Conservation (phyloP, 106 monocot species). For the Dioscorea alata region DNA sequence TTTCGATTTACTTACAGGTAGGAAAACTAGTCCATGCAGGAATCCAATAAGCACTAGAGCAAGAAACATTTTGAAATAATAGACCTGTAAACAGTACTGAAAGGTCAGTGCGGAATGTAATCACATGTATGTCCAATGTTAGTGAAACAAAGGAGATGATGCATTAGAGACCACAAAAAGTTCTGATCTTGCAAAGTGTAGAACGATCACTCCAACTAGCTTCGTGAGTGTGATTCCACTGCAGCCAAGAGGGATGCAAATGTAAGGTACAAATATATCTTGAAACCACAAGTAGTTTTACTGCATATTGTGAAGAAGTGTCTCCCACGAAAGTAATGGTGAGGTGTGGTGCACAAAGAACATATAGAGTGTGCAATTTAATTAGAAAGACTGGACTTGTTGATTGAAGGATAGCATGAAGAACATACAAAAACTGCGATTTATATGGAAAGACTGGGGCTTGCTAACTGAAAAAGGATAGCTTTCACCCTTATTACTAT, state of each 20-base stretch:
- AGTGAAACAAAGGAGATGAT: constrained; percentile 1
- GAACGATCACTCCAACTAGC: constrained; percentile 90
- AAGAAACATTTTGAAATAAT: constrained; percentile 95
- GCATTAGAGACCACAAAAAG: constrained; percentile 73
- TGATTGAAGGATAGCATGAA: no score
- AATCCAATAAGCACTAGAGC: constrained; percentile 89
- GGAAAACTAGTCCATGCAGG: constrained; percentile 89
- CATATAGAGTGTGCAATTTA: no score
- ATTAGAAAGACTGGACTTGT: no score
- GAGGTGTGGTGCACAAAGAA: no score
- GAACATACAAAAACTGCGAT: no score
- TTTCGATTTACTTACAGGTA: constrained; percentile 55
- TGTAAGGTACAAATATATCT: background rate
- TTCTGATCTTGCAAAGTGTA: constrained; percentile 80
- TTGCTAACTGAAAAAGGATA: no score
- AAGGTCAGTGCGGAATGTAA: background rate
- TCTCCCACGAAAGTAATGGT: no score
- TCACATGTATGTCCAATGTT: background rate
- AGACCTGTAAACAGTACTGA: constrained; percentile 47
- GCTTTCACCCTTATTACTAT: no score
- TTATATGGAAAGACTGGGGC: no score
- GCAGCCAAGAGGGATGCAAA: constrained; percentile 2
- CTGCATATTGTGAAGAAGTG: no score
- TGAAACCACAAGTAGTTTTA: background rate
- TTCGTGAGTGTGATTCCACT: constrained; percentile 99